phyloP scores from a whole-genome alignment of 192 early-diverging fungal species.

The Anaeromyces robustus region DNA sequence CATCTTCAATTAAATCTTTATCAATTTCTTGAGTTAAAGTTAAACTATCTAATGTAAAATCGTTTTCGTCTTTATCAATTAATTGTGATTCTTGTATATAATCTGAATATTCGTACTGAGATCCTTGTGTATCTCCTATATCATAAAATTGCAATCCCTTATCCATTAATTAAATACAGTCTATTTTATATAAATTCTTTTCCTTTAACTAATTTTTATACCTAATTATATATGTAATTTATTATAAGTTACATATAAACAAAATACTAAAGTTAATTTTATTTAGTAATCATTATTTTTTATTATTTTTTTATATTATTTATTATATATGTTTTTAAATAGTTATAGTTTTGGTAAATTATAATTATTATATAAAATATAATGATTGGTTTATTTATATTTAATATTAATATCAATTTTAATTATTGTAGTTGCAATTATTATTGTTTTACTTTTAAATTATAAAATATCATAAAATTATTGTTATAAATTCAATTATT shows the following conservation, averaged over 20 bases:
- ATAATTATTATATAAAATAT: no score
- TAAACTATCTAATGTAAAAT: neutral
- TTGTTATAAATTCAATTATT: no score
- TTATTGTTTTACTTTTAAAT: no score
- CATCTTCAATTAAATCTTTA: neutral
- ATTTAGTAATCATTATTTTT: no score
- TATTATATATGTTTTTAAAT: no score
- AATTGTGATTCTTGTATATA: conserved; percentile 26
- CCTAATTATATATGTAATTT: neutral
- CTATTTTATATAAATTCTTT: neutral
- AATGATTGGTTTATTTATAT: no score
- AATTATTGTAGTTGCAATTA: no score
- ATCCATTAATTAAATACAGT: neutral
- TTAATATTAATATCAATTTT: no score
- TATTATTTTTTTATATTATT: no score
- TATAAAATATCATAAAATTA: no score
- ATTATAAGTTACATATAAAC: neutral
- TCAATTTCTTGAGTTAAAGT: neutral
- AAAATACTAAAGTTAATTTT: no score
- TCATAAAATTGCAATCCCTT: neutral
- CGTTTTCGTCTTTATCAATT: neutral
- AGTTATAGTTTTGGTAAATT: no score
- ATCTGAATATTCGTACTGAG: conserved; percentile 50
- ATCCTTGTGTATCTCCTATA: conserved; percentile 30
- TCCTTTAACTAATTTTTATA: neutral